phyloP scores from a whole-genome alignment of 2,329 filamentous ascomycete species.

The Ceratocystis eucalypticola region DNA sequence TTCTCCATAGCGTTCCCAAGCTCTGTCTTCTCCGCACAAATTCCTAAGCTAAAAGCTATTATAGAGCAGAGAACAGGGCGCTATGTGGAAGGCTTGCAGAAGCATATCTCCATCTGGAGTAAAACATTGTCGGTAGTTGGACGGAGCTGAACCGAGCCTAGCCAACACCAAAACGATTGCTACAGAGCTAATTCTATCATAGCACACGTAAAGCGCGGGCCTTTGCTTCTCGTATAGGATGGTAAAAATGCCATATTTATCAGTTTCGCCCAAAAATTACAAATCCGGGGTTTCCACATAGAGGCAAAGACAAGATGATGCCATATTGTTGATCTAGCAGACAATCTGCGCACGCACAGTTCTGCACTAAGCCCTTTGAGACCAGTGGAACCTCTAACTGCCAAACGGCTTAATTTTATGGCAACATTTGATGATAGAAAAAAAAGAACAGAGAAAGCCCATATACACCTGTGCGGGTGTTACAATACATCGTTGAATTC shows the following conservation, averaged over 20 bases:
- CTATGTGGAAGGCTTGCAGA: slow-evolving; percentile 3
- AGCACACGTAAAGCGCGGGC: not conserved
- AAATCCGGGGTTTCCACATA: no score
- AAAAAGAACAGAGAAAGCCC: no score
- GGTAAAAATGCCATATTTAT: not conserved
- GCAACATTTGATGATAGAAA: no score
- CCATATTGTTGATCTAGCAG: not conserved
- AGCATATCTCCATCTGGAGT: not conserved
- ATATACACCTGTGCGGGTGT: no score
- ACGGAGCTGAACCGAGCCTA: not conserved
- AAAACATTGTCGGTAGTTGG: not conserved
- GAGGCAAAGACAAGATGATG: not conserved
- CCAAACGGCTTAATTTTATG: no score
- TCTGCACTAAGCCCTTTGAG: no score
- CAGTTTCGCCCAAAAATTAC: not conserved
- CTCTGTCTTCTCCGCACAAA: slow-evolving; percentile 1
- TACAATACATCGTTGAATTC: no score
- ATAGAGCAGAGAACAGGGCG: not conserved
- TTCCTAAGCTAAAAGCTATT: not conserved
- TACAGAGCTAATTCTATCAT: not conserved
- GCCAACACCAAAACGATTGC: not conserved
- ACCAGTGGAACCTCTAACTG: no score
- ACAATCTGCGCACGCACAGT: not conserved
- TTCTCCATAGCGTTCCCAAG: not conserved
- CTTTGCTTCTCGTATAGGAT: not conserved